Conservation (phyloP, 805 yeast species). For the Blastobotrys mokoenaii region DNA sequence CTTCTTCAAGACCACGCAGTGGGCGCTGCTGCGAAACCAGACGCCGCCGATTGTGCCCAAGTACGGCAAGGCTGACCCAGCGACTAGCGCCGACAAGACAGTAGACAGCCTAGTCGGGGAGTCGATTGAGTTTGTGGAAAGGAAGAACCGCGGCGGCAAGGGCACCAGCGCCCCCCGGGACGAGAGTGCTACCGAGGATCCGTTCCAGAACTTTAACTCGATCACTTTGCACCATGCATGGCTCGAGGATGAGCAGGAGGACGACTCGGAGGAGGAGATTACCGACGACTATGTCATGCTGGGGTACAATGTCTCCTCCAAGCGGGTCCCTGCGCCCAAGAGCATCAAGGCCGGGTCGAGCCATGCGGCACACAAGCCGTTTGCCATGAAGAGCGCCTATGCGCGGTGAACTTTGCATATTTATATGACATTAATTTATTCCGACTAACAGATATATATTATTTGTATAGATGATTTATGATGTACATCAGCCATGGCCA, state of each 20-base stretch:
- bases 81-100: constrained; percentile 11
- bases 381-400: constrained; percentile 2
- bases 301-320: constrained; percentile 7
- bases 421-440: background rate
- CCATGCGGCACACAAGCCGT: background rate
- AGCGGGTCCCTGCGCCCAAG: background rate
- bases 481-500: too few species aligned
- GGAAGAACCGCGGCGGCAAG: constrained; percentile 1
- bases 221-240: constrained; percentile 77
- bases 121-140: constrained; percentile 26
- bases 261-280: constrained; percentile 2
- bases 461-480: background rate
- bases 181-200: constrained; percentile 42
- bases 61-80: constrained; percentile 48
- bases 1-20: constrained; percentile 83
- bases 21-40: constrained; percentile 91
- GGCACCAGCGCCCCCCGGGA: background rate
- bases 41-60: constrained; percentile 95
- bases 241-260: constrained; percentile 4
- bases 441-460: background rate
- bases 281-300: constrained; percentile 4
- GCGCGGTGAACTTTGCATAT: background rate
- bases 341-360: background rate
- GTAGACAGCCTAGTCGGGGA: constrained; percentile 17
- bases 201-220: constrained; percentile 78